A percentile compares a stretch with the other conserved stretches of the same genome.
Conservation (phyloP, 805 yeast species). For the Candida sithepensis region DNA sequence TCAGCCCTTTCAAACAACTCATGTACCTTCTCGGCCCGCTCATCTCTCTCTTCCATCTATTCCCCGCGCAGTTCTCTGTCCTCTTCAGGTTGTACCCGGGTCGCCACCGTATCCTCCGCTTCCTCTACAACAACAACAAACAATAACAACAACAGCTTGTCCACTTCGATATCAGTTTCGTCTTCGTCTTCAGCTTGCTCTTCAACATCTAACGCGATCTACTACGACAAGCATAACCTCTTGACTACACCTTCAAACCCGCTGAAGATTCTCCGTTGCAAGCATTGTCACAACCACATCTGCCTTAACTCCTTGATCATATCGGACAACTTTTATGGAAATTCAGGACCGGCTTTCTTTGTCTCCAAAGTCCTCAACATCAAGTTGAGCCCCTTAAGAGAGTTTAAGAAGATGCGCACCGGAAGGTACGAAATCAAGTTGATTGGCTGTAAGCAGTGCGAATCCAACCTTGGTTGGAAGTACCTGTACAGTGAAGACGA, state of each 20-base stretch:
- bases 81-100: conserved; percentile 1
- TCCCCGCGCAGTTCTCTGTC: conserved; percentile 9
- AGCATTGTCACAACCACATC: conserved; percentile 32
- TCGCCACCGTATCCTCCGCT: background rate
- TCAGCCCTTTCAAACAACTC: conserved; percentile 6
- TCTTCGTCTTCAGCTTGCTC: background rate
- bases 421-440: conserved; percentile 30
- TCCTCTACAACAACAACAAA: background rate
- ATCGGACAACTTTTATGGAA: conserved; percentile 33
- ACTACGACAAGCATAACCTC: conserved; percentile 1
- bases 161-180: background rate
- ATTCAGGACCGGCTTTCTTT: conserved; percentile 31
- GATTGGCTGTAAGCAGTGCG: conserved; percentile 31
- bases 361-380: conserved; percentile 31
- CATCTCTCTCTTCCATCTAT: conserved; percentile 18
- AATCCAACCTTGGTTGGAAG: conserved; percentile 31
- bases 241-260: conserved; percentile 1
- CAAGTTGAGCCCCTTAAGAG: conserved; percentile 13
- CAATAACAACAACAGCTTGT: background rate
- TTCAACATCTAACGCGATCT: background rate
- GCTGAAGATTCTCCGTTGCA: conserved; percentile 26
- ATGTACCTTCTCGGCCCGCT: conserved; percentile 8
- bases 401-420: conserved; percentile 30
- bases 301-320: conserved; percentile 26
- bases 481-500: conserved; percentile 28